Conservation (phyloP, 2,329 filamentous ascomycete genomes). For the Venturiaceae sp. region DNA sequence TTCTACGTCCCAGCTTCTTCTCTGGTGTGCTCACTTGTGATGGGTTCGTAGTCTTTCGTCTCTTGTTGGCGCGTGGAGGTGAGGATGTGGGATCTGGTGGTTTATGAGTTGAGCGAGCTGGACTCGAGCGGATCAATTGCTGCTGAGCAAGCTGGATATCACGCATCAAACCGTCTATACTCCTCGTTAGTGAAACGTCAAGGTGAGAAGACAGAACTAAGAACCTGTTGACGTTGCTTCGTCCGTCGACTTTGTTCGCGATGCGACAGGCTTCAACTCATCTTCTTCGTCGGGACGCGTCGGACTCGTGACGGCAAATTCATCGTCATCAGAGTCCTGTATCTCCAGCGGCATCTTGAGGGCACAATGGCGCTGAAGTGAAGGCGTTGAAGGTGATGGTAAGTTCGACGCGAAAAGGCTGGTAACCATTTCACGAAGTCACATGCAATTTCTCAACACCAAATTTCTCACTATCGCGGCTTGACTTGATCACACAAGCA, state of each 20-base stretch:
- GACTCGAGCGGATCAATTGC: not conserved
- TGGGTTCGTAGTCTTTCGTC: not conserved
- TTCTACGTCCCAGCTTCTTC: not conserved
- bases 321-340: constrained; percentile 8
- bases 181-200: not conserved
- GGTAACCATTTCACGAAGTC: no score
- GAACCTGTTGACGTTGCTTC: not conserved
- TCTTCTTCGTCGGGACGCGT: not conserved
- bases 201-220: not conserved
- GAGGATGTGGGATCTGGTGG: not conserved
- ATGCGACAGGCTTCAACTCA: not conserved
- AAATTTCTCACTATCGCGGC: not conserved
- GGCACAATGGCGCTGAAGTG: not conserved
- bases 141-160: not conserved
- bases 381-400: not conserved
- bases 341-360: not conserved
- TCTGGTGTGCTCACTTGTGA: not conserved
- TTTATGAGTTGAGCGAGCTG: not conserved
- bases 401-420: no score
- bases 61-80: not conserved
- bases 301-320: not conserved
- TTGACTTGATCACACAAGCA: no score
- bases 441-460: not conserved
- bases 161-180: not conserved
- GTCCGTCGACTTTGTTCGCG: not conserved